Evolutionary conservation across 75 land plant genomes (phyloP).

Genomic region (Cupressus sempervirens): DNA sequence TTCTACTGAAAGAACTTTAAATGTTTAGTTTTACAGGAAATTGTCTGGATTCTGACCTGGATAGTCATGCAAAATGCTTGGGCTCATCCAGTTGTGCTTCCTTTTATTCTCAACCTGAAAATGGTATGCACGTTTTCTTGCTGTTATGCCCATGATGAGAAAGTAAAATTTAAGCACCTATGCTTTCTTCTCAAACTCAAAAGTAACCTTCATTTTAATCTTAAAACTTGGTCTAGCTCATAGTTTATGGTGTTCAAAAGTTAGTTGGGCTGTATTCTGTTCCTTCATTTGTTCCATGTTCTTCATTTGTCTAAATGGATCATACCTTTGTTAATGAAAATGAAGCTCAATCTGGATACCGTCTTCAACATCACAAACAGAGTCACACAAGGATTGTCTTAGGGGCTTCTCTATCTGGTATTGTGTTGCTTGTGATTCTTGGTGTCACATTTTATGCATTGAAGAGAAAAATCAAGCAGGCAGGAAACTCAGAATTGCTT

Average conservation of each 20-base stretch:
- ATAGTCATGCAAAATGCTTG: not conserved
- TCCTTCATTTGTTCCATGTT: not conserved
- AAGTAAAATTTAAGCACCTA: not conserved
- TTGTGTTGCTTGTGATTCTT: not conserved
- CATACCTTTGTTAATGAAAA: not conserved
- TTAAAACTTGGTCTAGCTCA: not conserved
- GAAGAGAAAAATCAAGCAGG: not conserved
- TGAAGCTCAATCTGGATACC: conserved; percentile 7
- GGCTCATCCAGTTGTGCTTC: not conserved
- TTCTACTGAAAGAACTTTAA: not conserved
- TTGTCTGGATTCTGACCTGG: conserved; percentile 5
- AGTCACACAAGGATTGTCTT: not conserved
- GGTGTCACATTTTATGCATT: not conserved
- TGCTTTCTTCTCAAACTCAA: not conserved
- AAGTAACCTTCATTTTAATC: not conserved
- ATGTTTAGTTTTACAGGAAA: not conserved
- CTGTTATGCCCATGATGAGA: not conserved
- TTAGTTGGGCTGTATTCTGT: not conserved
- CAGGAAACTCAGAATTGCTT: not conserved
- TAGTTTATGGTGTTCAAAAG: not conserved
- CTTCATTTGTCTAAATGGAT: not conserved
- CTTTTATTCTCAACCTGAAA: conserved; percentile 1
- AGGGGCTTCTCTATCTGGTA: not conserved
- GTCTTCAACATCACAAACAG: not conserved
- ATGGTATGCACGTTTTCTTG: not conserved